Conservation (phyloP, 768 basidiomycete species). For the Macrolepiota dolichaula region DNA sequence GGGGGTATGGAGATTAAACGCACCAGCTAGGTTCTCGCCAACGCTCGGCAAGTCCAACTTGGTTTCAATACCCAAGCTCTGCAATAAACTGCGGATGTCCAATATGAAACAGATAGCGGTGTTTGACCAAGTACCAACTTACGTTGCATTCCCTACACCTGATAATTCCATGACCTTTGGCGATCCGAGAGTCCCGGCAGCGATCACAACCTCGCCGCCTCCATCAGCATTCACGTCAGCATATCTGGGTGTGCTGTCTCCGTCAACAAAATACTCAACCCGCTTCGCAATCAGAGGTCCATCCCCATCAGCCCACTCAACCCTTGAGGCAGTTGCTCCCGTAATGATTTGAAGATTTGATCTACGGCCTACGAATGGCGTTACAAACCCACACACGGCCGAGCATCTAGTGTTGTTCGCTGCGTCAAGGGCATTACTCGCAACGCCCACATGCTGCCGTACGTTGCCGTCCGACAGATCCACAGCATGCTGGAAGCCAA, state of each 20-base stretch:
- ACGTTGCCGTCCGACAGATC: constrained; percentile 26
- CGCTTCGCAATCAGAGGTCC: constrained; percentile 37
- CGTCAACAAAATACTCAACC: constrained; percentile 37
- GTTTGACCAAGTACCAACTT: background rate
- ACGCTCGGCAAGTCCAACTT: constrained; percentile 46
- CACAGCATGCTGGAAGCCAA: constrained; percentile 22
- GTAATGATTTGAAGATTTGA: constrained; percentile 56
- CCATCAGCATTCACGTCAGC: constrained; percentile 34
- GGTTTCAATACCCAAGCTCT: constrained; percentile 37
- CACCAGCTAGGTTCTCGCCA: constrained; percentile 37
- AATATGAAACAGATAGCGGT: background rate
- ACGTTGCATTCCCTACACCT: constrained; percentile 31
- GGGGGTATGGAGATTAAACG: background rate
- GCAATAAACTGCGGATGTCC: constrained; percentile 28
- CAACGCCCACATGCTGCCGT: constrained; percentile 24
- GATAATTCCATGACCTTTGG: constrained; percentile 28
- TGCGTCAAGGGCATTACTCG: constrained; percentile 26
- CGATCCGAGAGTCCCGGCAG: constrained; percentile 43
- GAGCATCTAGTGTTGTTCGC: constrained; percentile 30
- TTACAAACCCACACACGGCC: constrained; percentile 27
- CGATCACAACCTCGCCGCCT: constrained; percentile 49
- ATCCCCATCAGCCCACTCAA: constrained; percentile 36
- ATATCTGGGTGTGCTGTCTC: constrained; percentile 15
- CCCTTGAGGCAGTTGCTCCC: constrained; percentile 49
- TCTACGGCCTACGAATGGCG: constrained; percentile 20